Conservation (phyloP, 2,329 filamentous ascomycete genomes). For the Emergomyces orientalis region DNA sequence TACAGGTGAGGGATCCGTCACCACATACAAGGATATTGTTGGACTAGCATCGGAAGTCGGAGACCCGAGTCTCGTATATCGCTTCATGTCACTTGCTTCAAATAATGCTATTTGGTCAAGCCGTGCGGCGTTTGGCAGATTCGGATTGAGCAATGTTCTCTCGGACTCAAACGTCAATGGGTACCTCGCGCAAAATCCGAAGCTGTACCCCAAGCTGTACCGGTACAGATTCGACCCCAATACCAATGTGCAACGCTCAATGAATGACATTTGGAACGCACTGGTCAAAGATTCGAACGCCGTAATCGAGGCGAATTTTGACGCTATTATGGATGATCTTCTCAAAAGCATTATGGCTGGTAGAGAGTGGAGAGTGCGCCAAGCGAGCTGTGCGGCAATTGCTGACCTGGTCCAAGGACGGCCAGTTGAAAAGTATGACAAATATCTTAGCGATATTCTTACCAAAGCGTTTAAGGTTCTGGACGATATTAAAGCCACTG, state of each 20-base stretch:
- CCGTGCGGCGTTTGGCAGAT: conserved; percentile 88
- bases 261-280: conserved; percentile 96
- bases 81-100: conserved; percentile 94
- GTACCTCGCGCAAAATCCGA: conserved; percentile 70
- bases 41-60: conserved; percentile 92
- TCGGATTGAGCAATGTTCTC: conserved; percentile 84
- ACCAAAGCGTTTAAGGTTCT: conserved; percentile 77
- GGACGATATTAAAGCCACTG: conserved; percentile 90
- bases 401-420: conserved; percentile 78
- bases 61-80: conserved; percentile 91
- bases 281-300: conserved; percentile 79
- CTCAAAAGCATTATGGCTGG: conserved; percentile 70
- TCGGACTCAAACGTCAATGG: conserved; percentile 66
- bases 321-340: conserved; percentile 79
- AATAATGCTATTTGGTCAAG: conserved; percentile 97
- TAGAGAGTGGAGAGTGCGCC: conserved; percentile 84
- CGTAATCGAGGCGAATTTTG: conserved; percentile 72
- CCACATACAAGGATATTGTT: conserved; percentile 96
- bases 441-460: conserved; percentile 79
- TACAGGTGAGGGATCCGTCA: conserved; percentile 83
- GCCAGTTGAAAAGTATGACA: conserved; percentile 66
- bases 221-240: conserved; percentile 95
- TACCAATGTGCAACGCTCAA: conserved; percentile 80
- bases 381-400: conserved; percentile 86
- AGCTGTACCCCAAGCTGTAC: conserved; percentile 89